Base-by-base conservation (phyloP, 2,329 filamentous ascomycete genomes). In the Trichophyton equinum region DNA sequence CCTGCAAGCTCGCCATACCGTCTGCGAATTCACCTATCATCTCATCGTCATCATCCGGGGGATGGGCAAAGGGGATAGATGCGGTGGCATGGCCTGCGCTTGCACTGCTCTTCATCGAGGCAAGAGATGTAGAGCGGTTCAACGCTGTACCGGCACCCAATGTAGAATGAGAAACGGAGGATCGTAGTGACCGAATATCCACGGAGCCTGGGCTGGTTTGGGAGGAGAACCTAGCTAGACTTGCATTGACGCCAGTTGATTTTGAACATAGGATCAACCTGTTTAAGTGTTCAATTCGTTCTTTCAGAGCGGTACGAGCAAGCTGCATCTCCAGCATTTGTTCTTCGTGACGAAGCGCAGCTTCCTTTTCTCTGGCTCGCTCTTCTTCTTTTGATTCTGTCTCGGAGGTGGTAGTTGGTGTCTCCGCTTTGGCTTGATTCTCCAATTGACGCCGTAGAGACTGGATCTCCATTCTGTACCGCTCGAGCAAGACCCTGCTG, bases 271-370 rank as follows among this genome's bases (percentile, higher is more conserved):
- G 77, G 65, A 99, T 97, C 57, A 99, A 79, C 56, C 92, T 86
- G 74, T 97, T 99, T 55, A 99, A 80, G 73, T 99, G 94, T 71
- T 96, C 91, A 68, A 99, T 99, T 33, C 94, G 86, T 77, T 99
- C 94, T 73, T 97, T 99, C 60, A 99, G 77, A 0, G 94, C 94
- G 0, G 94, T 99, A 47, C 94, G 85, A 36, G 94, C 94, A 55
- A 99, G 82, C 72, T 99, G 94, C 89, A 99, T 97, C 74, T 99
- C 94, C 60, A 99, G 80, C 82, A 99, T 92, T 73, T 99, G 94
- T 76, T 97, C 94, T 71, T 96, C 91, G 67, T 96, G 94, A 44
- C 91, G 85, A 66, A 89, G 83, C 66, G 91, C 86, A 6, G 88
- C 88, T 74, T 96, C 89, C 67, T 87, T 84, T 71, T 94, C 85